These are phyloP conservation scores for Ophiostoma sp. DNA, from an alignment of 2,329 filamentous ascomycete species.

Conservation along the genomic window DNA sequence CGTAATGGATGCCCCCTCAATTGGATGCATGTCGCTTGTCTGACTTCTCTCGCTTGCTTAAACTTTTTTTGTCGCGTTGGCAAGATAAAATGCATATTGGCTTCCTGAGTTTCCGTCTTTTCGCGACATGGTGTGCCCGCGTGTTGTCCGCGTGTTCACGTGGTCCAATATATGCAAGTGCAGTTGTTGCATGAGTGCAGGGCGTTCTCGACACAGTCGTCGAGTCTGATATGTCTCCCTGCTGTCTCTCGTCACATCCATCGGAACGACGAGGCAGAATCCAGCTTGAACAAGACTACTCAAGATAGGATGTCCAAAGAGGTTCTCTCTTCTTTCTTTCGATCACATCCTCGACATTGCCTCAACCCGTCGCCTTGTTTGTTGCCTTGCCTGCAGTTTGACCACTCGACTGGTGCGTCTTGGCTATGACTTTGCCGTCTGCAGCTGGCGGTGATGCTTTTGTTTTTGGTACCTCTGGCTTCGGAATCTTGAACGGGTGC, in stretches of 20 bases:
- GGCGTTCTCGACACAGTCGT: neutral
- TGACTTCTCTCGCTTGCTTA: neutral
- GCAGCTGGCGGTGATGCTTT: slow-evolving; percentile 36
- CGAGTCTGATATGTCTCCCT: neutral
- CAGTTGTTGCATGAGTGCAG: neutral
- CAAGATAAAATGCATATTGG: neutral
- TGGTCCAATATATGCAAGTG: neutral
- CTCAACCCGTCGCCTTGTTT: slow-evolving; percentile 26
- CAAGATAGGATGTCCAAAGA: neutral
- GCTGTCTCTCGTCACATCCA: neutral
- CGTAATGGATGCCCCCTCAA: neutral
- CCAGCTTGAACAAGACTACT: neutral
- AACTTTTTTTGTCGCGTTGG: neutral
- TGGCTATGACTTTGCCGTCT: slow-evolving; percentile 3
- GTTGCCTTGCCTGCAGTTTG: neutral
- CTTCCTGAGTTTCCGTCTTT: neutral
- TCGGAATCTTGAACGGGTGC: slow-evolving; percentile 29
- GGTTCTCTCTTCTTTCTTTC: neutral
- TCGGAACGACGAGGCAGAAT: slow-evolving; percentile 10
- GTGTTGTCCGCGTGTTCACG: slow-evolving; percentile 6
- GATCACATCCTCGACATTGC: too few relatives aligned
- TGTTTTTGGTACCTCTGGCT: slow-evolving; percentile 36
- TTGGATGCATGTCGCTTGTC: neutral
- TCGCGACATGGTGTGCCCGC: slow-evolving; percentile 3
- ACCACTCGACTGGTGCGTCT: neutral